Evolutionary conservation across 768 basidiomycete genomes (phyloP).

Genomic region (Sarcomyxa edulis): DNA sequence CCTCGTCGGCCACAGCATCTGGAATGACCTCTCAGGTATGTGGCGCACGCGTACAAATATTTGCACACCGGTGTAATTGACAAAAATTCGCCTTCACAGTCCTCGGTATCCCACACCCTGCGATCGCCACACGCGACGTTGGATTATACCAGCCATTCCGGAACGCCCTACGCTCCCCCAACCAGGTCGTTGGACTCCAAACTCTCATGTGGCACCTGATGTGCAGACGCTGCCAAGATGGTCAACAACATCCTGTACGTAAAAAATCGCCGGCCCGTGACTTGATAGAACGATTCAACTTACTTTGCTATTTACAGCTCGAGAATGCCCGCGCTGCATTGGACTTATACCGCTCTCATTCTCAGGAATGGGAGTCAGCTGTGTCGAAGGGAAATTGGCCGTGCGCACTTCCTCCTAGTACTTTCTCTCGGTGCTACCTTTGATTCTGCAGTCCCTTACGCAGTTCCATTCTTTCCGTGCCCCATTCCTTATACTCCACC

Average conservation of each 20-base stretch:
- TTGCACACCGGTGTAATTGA: constrained; percentile 6
- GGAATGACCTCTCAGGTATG: constrained; percentile 77
- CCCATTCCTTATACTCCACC: too few relatives aligned
- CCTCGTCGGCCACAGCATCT: constrained; percentile 72
- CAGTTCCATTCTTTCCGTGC: neutral
- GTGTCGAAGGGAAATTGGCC: constrained; percentile 68
- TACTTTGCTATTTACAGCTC: constrained; percentile 34
- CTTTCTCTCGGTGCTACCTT: constrained; percentile 76
- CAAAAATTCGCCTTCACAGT: constrained; percentile 34
- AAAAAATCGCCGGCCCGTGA: constrained; percentile 1
- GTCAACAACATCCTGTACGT: constrained; percentile 67
- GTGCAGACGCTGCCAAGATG: constrained; percentile 72
- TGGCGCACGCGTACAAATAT: constrained; percentile 10
- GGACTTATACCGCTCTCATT: constrained; percentile 53
- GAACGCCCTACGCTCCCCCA: constrained; percentile 39
- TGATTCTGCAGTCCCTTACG: constrained; percentile 19
- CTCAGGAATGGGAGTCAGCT: constrained; percentile 60
- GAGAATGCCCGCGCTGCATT: constrained; percentile 69
- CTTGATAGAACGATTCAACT: constrained; percentile 7
- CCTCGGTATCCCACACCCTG: constrained; percentile 75
- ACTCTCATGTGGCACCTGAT: constrained; percentile 82
- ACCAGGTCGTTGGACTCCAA: constrained; percentile 67
- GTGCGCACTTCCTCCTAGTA: constrained; percentile 67
- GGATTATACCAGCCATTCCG: constrained; percentile 54
- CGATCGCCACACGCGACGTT: constrained; percentile 74